These are phyloP conservation scores for Paraphoma chrysanthemicola DNA, from an alignment of 2,329 filamentous ascomycete species.

Conservation along the genomic window DNA sequence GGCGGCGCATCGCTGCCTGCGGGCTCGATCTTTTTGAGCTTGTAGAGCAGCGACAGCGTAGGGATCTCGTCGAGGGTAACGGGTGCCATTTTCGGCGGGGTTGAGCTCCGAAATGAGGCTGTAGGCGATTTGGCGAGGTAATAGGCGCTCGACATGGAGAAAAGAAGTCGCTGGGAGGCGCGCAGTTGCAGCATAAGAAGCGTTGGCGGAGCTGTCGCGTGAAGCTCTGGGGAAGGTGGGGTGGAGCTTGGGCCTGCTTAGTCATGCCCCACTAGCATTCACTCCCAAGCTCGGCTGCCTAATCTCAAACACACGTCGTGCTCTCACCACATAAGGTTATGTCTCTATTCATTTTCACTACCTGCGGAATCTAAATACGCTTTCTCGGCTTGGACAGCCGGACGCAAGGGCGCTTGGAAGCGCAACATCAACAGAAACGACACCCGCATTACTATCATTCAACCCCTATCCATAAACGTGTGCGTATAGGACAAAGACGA, in stretches of 20 bases:
- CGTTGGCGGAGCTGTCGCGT: background rate
- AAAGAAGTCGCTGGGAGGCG: background rate
- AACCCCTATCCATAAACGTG: too few relatives aligned
- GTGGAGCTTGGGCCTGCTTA: background rate
- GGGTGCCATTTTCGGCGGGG: constrained; percentile 27
- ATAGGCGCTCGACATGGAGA: constrained; percentile 30
- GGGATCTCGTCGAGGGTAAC: constrained; percentile 64
- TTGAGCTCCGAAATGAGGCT: constrained; percentile 4
- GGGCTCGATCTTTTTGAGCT: constrained; percentile 57
- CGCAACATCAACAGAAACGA: too few relatives aligned
- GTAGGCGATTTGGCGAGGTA: constrained; percentile 27
- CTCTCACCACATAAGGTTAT: too few relatives aligned
- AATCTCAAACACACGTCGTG: background rate
- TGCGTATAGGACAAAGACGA: too few relatives aligned
- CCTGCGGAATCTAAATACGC: too few relatives aligned
- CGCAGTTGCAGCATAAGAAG: background rate
- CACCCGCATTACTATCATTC: too few relatives aligned
- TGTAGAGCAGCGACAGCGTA: constrained; percentile 71
- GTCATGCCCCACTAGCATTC: background rate
- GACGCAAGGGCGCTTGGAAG: too few relatives aligned
- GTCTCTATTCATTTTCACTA: too few relatives aligned
- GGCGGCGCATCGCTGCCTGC: constrained; percentile 13
- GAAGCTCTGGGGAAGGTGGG: background rate
- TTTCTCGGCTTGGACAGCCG: too few relatives aligned
- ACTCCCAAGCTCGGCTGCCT: background rate